A percentile compares a stretch with the other conserved stretches of the same genome.
Conservation (phyloP, 805 yeast genomes). For the Candida sonorensis region DNA sequence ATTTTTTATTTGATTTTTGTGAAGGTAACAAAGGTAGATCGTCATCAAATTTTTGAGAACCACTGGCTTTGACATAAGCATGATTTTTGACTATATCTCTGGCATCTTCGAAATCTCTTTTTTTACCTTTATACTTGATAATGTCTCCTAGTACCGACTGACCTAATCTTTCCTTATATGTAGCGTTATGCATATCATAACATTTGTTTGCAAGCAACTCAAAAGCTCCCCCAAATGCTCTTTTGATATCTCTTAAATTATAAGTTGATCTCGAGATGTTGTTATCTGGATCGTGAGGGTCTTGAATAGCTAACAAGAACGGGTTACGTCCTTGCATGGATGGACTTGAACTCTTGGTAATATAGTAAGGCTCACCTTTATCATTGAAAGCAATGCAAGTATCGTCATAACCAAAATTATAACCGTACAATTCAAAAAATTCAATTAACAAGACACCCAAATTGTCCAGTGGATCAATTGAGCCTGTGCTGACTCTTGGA, state of each 20-base stretch:
- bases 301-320: constrained; percentile 73
- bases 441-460: constrained; percentile 83
- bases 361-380: constrained; percentile 49
- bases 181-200: constrained; percentile 59
- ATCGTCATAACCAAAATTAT: constrained; percentile 77
- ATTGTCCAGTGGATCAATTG: constrained; percentile 64
- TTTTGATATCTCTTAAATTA: constrained; percentile 70
- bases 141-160: constrained; percentile 75
- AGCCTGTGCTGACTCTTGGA: constrained; percentile 64
- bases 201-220: constrained; percentile 70
- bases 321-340: constrained; percentile 40
- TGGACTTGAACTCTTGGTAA: constrained; percentile 41
- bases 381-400: constrained; percentile 62
- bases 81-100: constrained; percentile 55
- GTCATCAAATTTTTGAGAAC: constrained; percentile 4
- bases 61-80: constrained; percentile 35
- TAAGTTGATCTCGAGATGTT: constrained; percentile 83
- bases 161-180: constrained; percentile 61
- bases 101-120: constrained; percentile 73
- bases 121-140: constrained; percentile 66
- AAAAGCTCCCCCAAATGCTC: constrained; percentile 85
- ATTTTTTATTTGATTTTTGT: constrained; percentile 30
- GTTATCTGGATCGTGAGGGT: constrained; percentile 79
- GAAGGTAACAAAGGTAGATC: constrained; percentile 27
- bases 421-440: constrained; percentile 88